Percentiles rank a stretch among this genome's conserved stretches.
phyloP scores from a whole-genome alignment of 768 basidiomycete species.

The Psilocybe tampanensis region DNA sequence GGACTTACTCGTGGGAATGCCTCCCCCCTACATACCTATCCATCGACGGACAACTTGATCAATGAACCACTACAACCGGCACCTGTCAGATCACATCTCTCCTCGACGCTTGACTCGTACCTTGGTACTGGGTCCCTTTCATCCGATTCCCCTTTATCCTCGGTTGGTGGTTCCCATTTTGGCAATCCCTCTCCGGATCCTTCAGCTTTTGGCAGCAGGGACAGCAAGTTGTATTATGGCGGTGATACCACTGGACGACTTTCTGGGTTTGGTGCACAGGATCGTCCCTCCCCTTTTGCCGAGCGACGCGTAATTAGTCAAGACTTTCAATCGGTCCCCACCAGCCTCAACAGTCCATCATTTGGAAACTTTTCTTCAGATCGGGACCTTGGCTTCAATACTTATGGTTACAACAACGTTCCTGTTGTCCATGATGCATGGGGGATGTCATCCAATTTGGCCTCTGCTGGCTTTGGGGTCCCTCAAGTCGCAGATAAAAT shows the following conservation, averaged over 20 bases:
- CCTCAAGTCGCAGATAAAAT: conserved; percentile 8
- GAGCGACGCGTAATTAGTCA: conserved; percentile 17
- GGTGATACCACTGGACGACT: conserved; percentile 34
- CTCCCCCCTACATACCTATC: conserved; percentile 47
- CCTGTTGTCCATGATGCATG: conserved; percentile 21
- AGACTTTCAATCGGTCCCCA: conserved; percentile 17
- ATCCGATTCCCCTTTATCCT: conserved; percentile 75
- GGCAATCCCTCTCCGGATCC: conserved; percentile 72
- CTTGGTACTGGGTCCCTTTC: conserved; percentile 52
- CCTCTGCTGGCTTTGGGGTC: conserved; percentile 9
- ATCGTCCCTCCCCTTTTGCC: conserved; percentile 17
- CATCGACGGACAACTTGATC: conserved; percentile 29
- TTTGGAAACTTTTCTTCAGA: conserved; percentile 23
- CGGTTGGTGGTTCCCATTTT: conserved; percentile 65
- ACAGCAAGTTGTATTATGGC: conserved; percentile 36
- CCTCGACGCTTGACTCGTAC: conserved; percentile 68
- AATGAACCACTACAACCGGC: conserved; percentile 69
- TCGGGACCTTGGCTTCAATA: conserved; percentile 18
- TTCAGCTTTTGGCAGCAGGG: conserved; percentile 52
- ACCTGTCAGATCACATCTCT: conserved; percentile 59
- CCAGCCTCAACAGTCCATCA: conserved; percentile 20
- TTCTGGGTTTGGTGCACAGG: conserved; percentile 24
- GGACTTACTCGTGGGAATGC: conserved; percentile 40
- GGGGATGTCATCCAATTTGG: conserved; percentile 16
- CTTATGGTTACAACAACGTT: conserved; percentile 17